Evolutionary conservation across 164 flowering plant species (phyloP).

Genomic region (Berberis thunbergii): DNA sequence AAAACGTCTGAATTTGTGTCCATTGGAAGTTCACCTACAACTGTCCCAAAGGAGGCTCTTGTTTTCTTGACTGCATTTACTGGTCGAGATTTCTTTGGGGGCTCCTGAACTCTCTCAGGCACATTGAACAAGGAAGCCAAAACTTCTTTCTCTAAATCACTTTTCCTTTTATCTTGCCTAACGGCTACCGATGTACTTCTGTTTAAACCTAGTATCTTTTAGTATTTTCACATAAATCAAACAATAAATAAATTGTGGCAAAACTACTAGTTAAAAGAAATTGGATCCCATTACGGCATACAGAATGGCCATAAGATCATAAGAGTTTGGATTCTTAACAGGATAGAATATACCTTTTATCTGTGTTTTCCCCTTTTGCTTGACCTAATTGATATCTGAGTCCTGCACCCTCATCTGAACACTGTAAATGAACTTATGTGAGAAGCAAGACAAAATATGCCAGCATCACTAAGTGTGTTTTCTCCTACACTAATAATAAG

Average conservation of each 20-base stretch:
- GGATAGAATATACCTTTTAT: slow-evolving; percentile 14
- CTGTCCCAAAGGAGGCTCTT: slow-evolving; percentile 11
- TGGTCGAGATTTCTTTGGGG: slow-evolving; percentile 16
- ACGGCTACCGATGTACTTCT: slow-evolving; percentile 14
- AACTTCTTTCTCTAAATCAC: slow-evolving; percentile 40
- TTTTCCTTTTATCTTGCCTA: slow-evolving; percentile 16
- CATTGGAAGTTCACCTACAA: slow-evolving; percentile 21
- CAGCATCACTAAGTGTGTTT: background rate
- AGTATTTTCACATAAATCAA: background rate
- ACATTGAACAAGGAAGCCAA: slow-evolving; percentile 38
- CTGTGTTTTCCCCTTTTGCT: slow-evolving; percentile 2
- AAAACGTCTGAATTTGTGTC: slow-evolving; percentile 19
- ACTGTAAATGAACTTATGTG: slow-evolving; percentile 13
- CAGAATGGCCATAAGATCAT: no score
- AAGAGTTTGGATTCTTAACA: background rate
- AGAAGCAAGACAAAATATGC: slow-evolving; percentile 3
- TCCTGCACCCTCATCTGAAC: slow-evolving; percentile 6
- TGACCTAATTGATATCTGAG: slow-evolving; percentile 6
- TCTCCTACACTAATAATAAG: background rate
- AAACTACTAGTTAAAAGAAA: background rate
- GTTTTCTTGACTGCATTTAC: slow-evolving; percentile 17
- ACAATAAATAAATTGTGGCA: background rate
- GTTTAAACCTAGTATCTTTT: background rate
- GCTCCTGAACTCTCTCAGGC: slow-evolving; percentile 31
- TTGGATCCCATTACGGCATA: background rate